These are phyloP conservation scores for Curvularia sp. DNA, from an alignment of 2,329 filamentous ascomycete species.

Conservation along the genomic window DNA sequence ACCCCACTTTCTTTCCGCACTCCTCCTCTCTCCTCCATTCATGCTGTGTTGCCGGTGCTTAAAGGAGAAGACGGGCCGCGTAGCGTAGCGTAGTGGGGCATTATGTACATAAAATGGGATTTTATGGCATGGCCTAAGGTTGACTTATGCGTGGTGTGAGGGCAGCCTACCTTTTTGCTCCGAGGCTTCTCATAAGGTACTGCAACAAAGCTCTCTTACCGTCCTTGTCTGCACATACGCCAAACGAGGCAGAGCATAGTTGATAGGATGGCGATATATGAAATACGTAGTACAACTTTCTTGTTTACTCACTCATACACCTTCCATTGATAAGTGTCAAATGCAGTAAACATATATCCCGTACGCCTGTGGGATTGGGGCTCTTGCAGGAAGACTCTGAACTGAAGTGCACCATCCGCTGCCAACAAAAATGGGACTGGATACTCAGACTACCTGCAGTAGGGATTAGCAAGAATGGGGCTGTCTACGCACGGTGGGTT, in stretches of 20 bases:
- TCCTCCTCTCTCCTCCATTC: constrained; percentile 6
- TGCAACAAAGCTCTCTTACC: not conserved
- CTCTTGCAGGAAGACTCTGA: not conserved
- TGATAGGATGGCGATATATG: not conserved
- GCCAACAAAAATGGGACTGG: not conserved
- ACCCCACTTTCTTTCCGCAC: constrained; percentile 27
- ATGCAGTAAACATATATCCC: not conserved
- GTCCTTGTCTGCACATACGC: not conserved
- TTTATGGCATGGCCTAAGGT: not conserved
- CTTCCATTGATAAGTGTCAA: not conserved
- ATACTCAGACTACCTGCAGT: not conserved
- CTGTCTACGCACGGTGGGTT: not conserved
- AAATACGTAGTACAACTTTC: not conserved
- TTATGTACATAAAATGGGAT: not conserved
- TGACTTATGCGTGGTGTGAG: not conserved
- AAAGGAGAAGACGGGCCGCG: constrained; percentile 11
- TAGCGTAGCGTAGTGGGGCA: not conserved
- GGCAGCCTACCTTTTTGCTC: not conserved
- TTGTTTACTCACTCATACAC: not conserved
- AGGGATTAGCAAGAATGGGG: not conserved
- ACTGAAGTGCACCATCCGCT: not conserved
- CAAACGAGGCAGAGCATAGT: not conserved
- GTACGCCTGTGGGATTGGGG: not conserved
- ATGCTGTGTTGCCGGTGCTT: constrained; percentile 11
- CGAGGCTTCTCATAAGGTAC: not conserved